These are phyloP conservation scores for Biscutella auriculata DNA, from an alignment of 441 rosid species.

Conservation along the genomic window DNA sequence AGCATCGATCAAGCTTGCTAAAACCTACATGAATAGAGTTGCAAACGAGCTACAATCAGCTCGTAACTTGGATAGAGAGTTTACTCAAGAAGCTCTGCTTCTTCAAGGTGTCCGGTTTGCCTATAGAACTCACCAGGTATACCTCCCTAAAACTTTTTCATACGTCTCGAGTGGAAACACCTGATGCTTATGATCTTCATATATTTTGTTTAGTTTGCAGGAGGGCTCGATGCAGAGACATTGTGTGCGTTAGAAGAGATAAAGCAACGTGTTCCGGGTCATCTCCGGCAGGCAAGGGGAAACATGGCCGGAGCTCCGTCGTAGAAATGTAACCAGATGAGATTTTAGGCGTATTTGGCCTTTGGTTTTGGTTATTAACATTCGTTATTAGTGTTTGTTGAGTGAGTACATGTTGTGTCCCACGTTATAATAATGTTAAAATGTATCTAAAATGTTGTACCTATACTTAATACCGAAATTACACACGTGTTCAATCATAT, in stretches of 20 bases:
- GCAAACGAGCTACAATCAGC: conserved; percentile 55
- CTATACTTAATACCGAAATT: too few species aligned
- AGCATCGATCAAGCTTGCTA: conserved; percentile 62
- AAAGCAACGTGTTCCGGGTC: conserved; percentile 48
- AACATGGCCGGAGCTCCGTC: conserved; percentile 43
- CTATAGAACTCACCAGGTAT: conserved; percentile 78
- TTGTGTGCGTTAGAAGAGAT: conserved; percentile 79
- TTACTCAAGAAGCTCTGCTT: conserved; percentile 64
- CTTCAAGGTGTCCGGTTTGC: conserved; percentile 80
- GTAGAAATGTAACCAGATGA: conserved; percentile 14
- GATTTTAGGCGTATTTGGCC: background rate
- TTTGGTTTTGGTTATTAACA: conserved; percentile 11
- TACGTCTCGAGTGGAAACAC: too few species aligned
- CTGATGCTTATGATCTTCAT: background rate
- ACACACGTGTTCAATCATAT: too few species aligned
- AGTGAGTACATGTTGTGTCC: conserved; percentile 9
- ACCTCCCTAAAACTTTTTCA: background rate
- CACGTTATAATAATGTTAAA: conserved; percentile 13
- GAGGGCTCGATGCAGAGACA: conserved; percentile 88
- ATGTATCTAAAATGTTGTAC: conserved; percentile 13
- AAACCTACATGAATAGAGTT: conserved; percentile 69
- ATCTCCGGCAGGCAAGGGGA: conserved; percentile 34
- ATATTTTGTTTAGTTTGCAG: conserved; percentile 55
- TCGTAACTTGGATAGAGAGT: conserved; percentile 47
- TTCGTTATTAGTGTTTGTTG: conserved; percentile 15